Conservation (phyloP, 2,329 filamentous ascomycete genomes). For the Microsporum audouinii region DNA sequence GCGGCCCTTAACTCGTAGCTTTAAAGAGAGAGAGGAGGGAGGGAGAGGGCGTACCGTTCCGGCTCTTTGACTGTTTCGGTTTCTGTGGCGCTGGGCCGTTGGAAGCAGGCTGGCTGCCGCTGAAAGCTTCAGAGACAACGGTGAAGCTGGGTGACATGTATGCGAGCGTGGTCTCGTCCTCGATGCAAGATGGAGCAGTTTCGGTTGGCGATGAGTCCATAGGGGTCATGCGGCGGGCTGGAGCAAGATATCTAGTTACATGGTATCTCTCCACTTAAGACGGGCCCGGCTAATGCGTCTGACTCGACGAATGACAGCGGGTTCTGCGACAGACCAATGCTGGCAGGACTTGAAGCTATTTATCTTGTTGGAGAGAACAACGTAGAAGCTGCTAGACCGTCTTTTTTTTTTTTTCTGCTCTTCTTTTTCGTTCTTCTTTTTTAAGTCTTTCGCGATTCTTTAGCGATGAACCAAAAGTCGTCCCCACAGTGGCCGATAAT, state of each 20-base stretch:
- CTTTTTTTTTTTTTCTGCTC: too few species aligned
- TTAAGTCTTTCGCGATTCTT: not conserved
- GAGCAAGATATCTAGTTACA: not conserved
- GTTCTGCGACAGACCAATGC: not conserved
- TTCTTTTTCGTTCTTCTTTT: not conserved
- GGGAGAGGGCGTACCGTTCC: slow-evolving; percentile 50
- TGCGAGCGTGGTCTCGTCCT: not conserved
- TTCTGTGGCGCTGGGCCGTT: slow-evolving; percentile 29
- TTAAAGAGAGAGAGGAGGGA: slow-evolving; percentile 2
- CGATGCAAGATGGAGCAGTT: not conserved
- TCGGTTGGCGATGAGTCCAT: not conserved
- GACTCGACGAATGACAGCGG: not conserved
- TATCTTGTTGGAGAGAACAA: not conserved
- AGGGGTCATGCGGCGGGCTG: not conserved
- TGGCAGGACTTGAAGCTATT: not conserved
- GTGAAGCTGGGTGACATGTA: not conserved
- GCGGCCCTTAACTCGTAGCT: not conserved
- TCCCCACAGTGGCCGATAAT: not conserved
- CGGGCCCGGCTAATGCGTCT: not conserved
- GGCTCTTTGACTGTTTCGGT: slow-evolving; percentile 63
- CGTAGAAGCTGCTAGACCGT: not conserved
- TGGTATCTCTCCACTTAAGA: not conserved
- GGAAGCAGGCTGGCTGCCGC: not conserved
- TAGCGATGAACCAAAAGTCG: not conserved
- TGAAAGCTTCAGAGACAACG: not conserved